Evolutionary conservation across 2,329 filamentous ascomycete species (phyloP).

Genomic region (Cladophialophora yegresii): DNA sequence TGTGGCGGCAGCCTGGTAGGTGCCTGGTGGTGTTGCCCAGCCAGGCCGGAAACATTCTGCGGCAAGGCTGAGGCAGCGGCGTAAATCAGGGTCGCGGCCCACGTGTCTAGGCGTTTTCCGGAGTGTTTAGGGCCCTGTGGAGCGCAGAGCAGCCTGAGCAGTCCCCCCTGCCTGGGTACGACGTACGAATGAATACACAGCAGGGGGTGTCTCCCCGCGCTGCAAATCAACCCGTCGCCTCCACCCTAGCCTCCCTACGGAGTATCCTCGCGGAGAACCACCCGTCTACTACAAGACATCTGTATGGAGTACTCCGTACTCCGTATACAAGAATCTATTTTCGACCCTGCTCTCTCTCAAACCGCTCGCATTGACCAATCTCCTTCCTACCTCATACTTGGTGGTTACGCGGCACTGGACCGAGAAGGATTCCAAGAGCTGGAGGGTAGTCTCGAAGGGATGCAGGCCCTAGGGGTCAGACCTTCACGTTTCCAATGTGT

Average conservation of each 20-base stretch:
- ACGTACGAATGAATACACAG: too few relatives aligned
- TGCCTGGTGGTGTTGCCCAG: background rate
- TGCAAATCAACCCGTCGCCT: background rate
- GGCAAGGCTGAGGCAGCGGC: background rate
- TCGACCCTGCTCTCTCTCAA: constrained; percentile 1
- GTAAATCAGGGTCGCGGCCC: background rate
- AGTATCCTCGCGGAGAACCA: background rate
- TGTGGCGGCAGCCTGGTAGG: background rate
- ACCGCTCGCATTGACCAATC: background rate
- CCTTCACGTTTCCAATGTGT: constrained; percentile 17
- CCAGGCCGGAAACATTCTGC: background rate
- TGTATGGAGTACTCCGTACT: background rate
- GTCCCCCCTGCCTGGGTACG: background rate
- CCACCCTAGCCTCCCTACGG: background rate
- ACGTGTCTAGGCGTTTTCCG: background rate
- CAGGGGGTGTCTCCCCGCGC: background rate
- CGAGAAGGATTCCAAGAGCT: constrained; percentile 5
- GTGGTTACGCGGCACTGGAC: constrained; percentile 7
- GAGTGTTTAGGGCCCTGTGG: background rate
- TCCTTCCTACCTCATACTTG: background rate
- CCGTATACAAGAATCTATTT: constrained; percentile 7
- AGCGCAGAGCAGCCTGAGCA: background rate
- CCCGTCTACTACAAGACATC: background rate
- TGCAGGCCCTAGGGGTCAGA: background rate
- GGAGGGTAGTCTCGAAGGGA: background rate